Evolutionary conservation across 1,139 yeast genomes (phyloP).

Genomic region (Taphrina deformans): DNA sequence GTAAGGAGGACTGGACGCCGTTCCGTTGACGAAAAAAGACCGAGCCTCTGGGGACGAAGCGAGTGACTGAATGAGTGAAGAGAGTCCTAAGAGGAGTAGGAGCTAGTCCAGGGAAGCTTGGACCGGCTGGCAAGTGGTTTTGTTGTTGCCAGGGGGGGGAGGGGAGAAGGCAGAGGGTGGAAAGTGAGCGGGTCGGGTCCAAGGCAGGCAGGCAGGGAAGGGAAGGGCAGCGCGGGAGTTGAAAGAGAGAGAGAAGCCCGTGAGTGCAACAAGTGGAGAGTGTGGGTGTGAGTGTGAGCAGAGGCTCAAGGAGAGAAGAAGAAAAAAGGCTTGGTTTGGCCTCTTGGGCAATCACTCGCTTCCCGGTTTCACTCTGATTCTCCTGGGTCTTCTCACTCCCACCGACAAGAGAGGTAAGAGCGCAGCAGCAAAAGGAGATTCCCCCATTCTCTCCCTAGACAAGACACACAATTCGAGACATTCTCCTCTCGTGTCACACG

Average conservation of each 20-base stretch:
- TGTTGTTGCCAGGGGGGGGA: not conserved
- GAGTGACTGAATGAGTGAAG: not conserved
- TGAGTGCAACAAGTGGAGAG: no score
- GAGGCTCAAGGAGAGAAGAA: not conserved
- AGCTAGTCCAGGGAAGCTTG: not conserved
- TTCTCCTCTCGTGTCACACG: no score
- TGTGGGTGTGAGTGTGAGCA: not conserved
- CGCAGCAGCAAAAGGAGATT: no score
- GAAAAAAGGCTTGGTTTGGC: no score
- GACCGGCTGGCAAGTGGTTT: not conserved
- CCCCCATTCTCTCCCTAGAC: no score
- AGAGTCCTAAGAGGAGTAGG: not conserved
- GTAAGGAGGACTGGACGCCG: not conserved
- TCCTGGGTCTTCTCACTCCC: no score
- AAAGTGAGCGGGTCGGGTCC: no score
- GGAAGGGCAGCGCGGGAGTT: not conserved
- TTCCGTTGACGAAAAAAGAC: not conserved
- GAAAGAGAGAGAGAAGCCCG: slow-evolving; percentile 8
- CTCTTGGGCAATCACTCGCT: not conserved
- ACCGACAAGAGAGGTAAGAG: no score
- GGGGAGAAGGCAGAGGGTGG: not conserved
- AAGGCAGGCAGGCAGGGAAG: not conserved
- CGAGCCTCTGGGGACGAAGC: not conserved
- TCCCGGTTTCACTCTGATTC: no score
- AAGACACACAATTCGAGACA: no score